Conservation (phyloP, 129 eudicot genomes). For the Flaveria ramosissima region DNA sequence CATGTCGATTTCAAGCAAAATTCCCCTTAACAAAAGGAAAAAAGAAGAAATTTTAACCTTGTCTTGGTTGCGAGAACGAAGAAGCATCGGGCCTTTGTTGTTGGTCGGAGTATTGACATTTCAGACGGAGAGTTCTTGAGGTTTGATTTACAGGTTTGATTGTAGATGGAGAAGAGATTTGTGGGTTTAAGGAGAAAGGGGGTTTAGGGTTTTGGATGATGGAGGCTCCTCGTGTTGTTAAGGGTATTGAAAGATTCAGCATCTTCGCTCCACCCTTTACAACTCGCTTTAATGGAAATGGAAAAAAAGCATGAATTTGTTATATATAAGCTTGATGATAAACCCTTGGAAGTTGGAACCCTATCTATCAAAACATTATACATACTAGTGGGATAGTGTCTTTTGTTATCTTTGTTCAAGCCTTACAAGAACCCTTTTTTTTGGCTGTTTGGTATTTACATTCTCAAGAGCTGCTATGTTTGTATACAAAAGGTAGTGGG, state of each 20-base stretch:
- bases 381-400: no score
- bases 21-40: not conserved
- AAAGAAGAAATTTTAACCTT: not conserved
- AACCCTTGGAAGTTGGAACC: no score
- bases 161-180: conserved; percentile 19
- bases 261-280: conserved; percentile 21
- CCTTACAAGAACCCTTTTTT: no score
- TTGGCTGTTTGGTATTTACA: no score
- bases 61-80: conserved; percentile 10
- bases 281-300: conserved; percentile 1
- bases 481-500: no score
- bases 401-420: no score
- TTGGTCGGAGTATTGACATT: conserved; percentile 46
- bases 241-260: conserved; percentile 49
- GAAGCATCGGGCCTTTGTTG: conserved; percentile 13
- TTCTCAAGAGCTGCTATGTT: no score
- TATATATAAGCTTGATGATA: no score
- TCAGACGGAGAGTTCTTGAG: conserved; percentile 23
- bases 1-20: conserved; percentile 1
- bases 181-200: conserved; percentile 26
- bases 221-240: conserved; percentile 29
- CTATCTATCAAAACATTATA: no score
- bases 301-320: not conserved
- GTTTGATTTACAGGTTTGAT: conserved; percentile 20
- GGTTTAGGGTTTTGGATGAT: conserved; percentile 51